phyloP scores from a whole-genome alignment of 2,329 filamentous ascomycete species.

The Colletotrichum sp. region DNA sequence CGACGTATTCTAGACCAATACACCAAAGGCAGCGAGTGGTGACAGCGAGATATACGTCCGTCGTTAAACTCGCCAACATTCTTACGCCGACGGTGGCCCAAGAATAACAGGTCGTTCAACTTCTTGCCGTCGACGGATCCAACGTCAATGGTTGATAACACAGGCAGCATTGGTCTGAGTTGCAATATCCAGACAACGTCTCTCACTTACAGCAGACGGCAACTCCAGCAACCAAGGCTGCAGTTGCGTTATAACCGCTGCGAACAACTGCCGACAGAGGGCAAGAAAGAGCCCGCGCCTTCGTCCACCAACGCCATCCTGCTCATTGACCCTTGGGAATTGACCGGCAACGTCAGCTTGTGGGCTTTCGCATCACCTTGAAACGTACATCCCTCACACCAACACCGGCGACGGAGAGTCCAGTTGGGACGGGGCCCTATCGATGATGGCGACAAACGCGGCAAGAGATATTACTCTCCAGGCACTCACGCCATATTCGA shows the following conservation, averaged over 20 bases:
- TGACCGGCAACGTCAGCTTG: neutral
- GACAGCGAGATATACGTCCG: neutral
- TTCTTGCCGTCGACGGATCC: neutral
- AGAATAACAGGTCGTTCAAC: neutral
- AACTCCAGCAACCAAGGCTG: neutral
- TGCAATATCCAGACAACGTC: neutral
- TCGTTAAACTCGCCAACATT: neutral
- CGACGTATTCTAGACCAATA: rapidly evolving
- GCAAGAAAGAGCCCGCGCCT: rapidly evolving
- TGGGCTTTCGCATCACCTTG: too few species aligned
- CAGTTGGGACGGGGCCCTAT: too few species aligned
- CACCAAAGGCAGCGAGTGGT: rapidly evolving
- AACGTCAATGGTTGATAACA: too few species aligned
- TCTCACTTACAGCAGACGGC: neutral
- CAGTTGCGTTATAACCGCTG: neutral
- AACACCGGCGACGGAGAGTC: neutral
- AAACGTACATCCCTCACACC: neutral
- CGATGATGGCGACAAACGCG: neutral
- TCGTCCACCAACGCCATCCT: neutral
- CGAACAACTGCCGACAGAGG: neutral
- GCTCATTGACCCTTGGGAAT: rapidly evolving
- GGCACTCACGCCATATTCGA: neutral
- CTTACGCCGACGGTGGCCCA: neutral
- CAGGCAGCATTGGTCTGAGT: neutral
- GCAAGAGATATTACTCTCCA: rapidly evolving